Evolutionary conservation across 305 asterid species (phyloP), one percentile per base, ranked within the genome.

Genomic region (Plantago lanceolata): DNA sequence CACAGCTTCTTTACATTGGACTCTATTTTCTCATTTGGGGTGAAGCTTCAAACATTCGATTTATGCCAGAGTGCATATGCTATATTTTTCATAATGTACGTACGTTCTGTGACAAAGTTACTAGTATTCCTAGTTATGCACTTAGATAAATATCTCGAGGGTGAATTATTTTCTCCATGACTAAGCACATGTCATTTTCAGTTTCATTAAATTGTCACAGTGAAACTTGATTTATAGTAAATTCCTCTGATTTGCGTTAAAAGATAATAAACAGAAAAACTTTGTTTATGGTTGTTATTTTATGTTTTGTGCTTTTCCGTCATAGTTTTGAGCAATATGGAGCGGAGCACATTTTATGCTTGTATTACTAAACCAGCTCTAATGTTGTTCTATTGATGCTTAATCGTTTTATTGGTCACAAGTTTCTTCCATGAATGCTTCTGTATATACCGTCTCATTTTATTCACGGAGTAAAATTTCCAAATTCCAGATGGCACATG

Each of bases 21-120:
- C 96, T 94, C 57, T 94, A 90, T 88, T 95, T 94, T 71, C 96
- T 94, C 76, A 90, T 94, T 54, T 94, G 99, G 99, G 97, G 99
- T 20, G 99, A 94, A 90, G 97, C 97, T 75, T 94, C 99, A 67
- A 94, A 94, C 67, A 77, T 94, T 67, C 96, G 99, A 31, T 94
- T 94, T 70, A 94, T 94, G 99, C 99, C 99, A 18, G 99, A 94
- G 69, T 94, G 99, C 84, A 62, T 90, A 53, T 94, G 99, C 88
- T 94, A 90, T 78, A 88, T 94, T 49, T 94, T 94, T 78, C 99
- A 94, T 75, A 78, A 69, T 68, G 99, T 94, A 88, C 47, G 92
- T 69, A 52, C 65, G 68, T 72, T 71, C 66, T 66, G 40, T 65
- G 43, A 59, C 45, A 19, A 33, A 68, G 49, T 64, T 16, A 8